A percentile compares a stretch with the other conserved stretches of the same genome.
Conservation (phyloP, 2,329 filamentous ascomycete species). For the Allantophomopsis cytisporea region DNA sequence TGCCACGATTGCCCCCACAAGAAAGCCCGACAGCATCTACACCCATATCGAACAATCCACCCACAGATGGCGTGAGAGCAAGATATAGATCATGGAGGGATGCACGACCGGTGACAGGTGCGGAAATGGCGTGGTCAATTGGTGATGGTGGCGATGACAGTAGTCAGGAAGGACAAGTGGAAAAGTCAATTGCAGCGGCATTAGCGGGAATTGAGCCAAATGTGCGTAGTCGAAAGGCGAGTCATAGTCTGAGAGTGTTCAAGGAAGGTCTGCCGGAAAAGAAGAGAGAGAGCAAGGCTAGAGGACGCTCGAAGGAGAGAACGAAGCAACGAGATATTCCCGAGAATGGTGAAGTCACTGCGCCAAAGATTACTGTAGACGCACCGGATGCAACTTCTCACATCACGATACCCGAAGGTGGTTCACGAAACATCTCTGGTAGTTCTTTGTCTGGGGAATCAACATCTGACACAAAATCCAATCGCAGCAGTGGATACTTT, state of each 20-base stretch:
- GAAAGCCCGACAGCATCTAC: conserved; percentile 6
- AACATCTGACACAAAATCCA: not conserved
- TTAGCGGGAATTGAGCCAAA: conserved; percentile 48
- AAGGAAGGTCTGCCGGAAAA: conserved; percentile 49
- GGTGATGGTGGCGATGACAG: conserved; percentile 36
- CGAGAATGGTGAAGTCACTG: not conserved
- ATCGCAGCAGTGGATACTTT: not conserved
- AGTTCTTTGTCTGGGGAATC: not conserved
- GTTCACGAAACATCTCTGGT: not conserved
- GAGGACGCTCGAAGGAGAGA: conserved; percentile 13
- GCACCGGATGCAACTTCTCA: not conserved
- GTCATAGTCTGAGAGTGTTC: conserved; percentile 54
- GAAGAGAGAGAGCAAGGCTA: conserved; percentile 30
- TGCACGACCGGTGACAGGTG: conserved; percentile 7
- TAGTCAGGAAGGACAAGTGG: conserved; percentile 45
- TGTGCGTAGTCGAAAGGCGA: conserved; percentile 52
- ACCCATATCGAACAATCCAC: conserved; percentile 12
- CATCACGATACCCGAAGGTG: not conserved
- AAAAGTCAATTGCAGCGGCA: conserved; percentile 50
- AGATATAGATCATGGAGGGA: conserved; percentile 19
- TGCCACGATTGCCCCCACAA: conserved; percentile 12
- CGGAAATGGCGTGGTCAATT: conserved; percentile 53
- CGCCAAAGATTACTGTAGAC: not conserved
- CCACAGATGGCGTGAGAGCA: conserved; percentile 16
- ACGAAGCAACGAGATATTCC: not conserved